Evolutionary conservation across 345 rosid genomes (phyloP).

Genomic region (Eucalyptus melliodora): DNA sequence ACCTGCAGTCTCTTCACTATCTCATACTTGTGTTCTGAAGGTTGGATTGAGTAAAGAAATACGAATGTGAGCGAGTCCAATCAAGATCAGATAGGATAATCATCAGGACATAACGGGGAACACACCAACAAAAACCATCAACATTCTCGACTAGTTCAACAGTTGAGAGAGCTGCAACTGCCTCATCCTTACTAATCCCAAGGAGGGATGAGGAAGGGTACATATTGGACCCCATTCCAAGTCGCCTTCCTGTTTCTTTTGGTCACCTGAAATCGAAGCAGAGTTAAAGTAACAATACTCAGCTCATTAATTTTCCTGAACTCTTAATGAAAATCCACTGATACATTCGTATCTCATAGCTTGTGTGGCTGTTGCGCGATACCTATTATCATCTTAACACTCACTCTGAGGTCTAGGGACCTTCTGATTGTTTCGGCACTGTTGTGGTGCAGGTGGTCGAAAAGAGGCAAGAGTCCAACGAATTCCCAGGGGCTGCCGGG

Average conservation of each 20-base stretch:
- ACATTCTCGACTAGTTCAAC: constrained; percentile 41
- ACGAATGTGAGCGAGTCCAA: neutral
- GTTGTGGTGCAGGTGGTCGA: constrained; percentile 53
- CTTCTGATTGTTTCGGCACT: constrained; percentile 50
- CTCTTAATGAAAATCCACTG: neutral
- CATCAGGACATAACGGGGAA: constrained; percentile 26
- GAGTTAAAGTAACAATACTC: neutral
- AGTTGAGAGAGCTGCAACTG: constrained; percentile 5
- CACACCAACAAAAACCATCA: constrained; percentile 65
- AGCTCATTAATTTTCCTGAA: neutral
- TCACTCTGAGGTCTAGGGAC: constrained; percentile 52
- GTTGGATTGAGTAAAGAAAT: neutral
- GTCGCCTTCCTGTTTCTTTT: constrained; percentile 53
- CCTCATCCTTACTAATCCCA: constrained; percentile 14
- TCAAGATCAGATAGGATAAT: neutral
- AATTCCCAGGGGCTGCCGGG: constrained; percentile 68
- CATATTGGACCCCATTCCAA: neutral
- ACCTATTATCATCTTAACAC: constrained; percentile 53
- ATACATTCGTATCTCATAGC: neutral
- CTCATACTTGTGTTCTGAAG: constrained; percentile 48
- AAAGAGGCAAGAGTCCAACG: constrained; percentile 61
- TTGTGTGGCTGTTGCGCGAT: neutral
- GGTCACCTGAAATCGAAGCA: constrained; percentile 26
- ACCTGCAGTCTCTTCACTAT: constrained; percentile 38
- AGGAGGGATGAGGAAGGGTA: constrained; percentile 42